Base-by-base conservation (phyloP, 1,139 yeast genomes). In the Geotrichum reessii region DNA sequence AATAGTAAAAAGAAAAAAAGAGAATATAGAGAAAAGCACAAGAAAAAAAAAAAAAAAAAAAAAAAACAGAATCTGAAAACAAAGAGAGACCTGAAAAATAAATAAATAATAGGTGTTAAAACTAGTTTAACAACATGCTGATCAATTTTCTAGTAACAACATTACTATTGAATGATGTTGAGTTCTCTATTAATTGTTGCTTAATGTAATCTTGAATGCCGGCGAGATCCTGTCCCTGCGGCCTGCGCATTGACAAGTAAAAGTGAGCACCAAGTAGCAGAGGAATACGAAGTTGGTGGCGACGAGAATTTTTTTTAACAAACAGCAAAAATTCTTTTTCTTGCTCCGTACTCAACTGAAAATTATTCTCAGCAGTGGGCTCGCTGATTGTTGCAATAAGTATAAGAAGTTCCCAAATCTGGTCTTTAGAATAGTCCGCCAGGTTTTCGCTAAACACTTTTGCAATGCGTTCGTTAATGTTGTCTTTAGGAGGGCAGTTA, bases 201-300 rank as follows among this genome's bases (percentile, higher is more conserved):
- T 64, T 28, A 21, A 53, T 14, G 24, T 28, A 47, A 25, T 50
- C 47, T 22, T 53, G 51, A 28, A 50, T 50, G 19, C 55, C 55
- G 11, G 28, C 27, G 8, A 42, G 28, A 17, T 47, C 33, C 51
- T 46, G 51, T 33, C 31, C 21, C 27, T 44, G 47, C 50, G 55
- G 51, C 37, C 50, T 53, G 47, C 55, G 55, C 51, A 50, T 47
- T 33, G 33, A 28, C 53, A 55, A 37, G 24, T 51, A 51, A 49
- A 51, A 51, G 24, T 56, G 55, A 25, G 46, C 55, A 7, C 63
- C 66, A 31, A 64, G 59, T 33, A 63, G 58, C 2, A 64, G 40
- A 14, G 64, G 62, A 7, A 62, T 56, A 24, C 52, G 55, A 24
- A 50, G 28, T 19, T 47, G 46, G 25, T 47, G 58, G 48, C 17